Base-by-base conservation (phyloP, 2,329 filamentous ascomycete genomes). In the Pseudogymnoascus sp. region DNA sequence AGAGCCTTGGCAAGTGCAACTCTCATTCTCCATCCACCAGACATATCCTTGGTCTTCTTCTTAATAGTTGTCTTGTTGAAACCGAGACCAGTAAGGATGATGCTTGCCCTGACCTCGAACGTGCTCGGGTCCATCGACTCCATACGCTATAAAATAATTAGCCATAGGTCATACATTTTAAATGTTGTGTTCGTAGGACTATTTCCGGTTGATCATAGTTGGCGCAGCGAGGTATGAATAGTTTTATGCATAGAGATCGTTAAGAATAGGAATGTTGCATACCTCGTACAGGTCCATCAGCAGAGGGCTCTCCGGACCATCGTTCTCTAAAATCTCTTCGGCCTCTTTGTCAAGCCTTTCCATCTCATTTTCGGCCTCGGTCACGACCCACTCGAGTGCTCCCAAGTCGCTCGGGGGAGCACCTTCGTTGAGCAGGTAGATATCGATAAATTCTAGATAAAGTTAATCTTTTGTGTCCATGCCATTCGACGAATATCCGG, bases 31-130 rank as follows among this genome's bases (percentile, higher is more conserved):
- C 95, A 99, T 72, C 95, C 95, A 91, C 95, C 95, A 69, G 95
- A 99, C 96, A 99, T 99, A 78, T 99, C 96, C 86, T 98, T 99
- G 72, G 96, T 99, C 87, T 96, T 97, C 86, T 99, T 99, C 78
- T 96, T 82, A 75, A 99, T 98, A 63, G 96, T 99, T 71, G 79
- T 80, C 84, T 98, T 98, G 88, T 99, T 96, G 87, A 99, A 99
- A 69, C 95, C 95, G 65, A 99, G 89, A 92, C 95, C 95, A 63
- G 95, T 99, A 71, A 99, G 79, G 76, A 99, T 99, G 69, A 97
- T 88, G 63, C 93, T 96, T 66, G 95, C 95, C 75, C 95, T 91
- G 66, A 93, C 96, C 74, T 91, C 82, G 80, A 99, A 99, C 61
- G 96, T 99, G 38, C 92, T 96, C 59, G 95, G 95, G 73, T 99